phyloP scores from a whole-genome alignment of 1,284 basidiomycete genomes.

The Limonomyces culmigenus region DNA sequence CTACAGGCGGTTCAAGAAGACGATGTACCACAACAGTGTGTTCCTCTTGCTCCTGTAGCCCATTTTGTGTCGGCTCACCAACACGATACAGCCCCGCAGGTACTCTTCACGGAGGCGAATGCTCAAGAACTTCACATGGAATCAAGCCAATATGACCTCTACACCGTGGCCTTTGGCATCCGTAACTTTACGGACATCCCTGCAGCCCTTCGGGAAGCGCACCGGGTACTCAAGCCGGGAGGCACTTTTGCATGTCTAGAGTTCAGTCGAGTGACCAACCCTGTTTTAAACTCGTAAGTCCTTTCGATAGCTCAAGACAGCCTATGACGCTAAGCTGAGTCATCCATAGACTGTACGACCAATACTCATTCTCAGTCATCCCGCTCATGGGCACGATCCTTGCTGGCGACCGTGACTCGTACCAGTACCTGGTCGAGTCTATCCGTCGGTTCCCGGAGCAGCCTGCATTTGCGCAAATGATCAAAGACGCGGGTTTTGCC shows the following conservation, averaged over 20 bases:
- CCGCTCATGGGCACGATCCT: constrained; percentile 90
- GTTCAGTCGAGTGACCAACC: constrained; percentile 89
- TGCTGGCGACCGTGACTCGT: constrained; percentile 89
- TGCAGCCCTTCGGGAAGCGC: constrained; percentile 76
- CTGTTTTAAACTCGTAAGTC: constrained; percentile 70
- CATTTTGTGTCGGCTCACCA: background rate
- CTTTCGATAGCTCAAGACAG: too few relatives aligned
- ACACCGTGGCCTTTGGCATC: constrained; percentile 98
- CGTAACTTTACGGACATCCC: constrained; percentile 94
- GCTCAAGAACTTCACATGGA: constrained; percentile 74
- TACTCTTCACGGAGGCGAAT: constrained; percentile 87
- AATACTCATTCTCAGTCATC: constrained; percentile 94
- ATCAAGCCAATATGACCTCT: constrained; percentile 82
- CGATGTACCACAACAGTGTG: constrained; percentile 93
- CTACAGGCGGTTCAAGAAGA: constrained; percentile 79
- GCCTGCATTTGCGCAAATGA: constrained; percentile 82
- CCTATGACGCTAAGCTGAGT: too few relatives aligned
- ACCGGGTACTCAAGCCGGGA: constrained; percentile 92
- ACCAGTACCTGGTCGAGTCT: constrained; percentile 96
- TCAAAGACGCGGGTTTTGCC: constrained; percentile 70
- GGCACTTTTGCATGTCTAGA: constrained; percentile 94
- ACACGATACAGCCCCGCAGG: constrained; percentile 61
- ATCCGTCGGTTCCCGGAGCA: constrained; percentile 92
- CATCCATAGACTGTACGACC: constrained; percentile 64
- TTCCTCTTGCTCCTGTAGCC: constrained; percentile 9